These are phyloP conservation scores for Aspergillus cristatus DNA, from an alignment of 495 filamentous ascomycete species.

Conservation along the genomic window DNA sequence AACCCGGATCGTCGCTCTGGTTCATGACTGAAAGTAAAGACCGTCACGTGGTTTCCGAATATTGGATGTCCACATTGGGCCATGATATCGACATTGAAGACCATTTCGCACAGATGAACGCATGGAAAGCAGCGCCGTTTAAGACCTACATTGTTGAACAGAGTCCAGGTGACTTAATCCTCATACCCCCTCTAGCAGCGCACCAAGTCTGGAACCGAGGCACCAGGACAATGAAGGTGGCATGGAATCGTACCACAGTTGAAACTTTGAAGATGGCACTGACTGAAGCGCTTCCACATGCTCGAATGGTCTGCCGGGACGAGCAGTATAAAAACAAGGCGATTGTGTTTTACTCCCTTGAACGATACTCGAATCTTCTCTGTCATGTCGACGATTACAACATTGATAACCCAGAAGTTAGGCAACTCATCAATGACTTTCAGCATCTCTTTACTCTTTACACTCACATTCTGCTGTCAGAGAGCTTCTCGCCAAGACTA, in stretches of 20 bases:
- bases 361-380: slow-evolving; percentile 65
- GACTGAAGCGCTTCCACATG: slow-evolving; percentile 75
- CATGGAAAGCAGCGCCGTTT: slow-evolving; percentile 88
- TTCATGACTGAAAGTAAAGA: slow-evolving; percentile 96
- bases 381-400: slow-evolving; percentile 28
- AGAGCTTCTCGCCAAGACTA: slow-evolving; percentile 62
- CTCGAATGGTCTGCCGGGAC: slow-evolving; percentile 89
- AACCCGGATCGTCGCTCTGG: slow-evolving; percentile 85
- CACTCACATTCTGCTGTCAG: slow-evolving; percentile 67
- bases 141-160: slow-evolving; percentile 90
- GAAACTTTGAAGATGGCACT: slow-evolving; percentile 82
- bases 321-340: slow-evolving; percentile 98
- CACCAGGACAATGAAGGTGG: slow-evolving; percentile 89
- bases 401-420: slow-evolving; percentile 42
- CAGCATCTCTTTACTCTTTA: slow-evolving; percentile 65
- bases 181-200: slow-evolving; percentile 91
- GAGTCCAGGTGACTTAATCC: slow-evolving; percentile 83
- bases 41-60: slow-evolving; percentile 76
- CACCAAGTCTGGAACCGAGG: slow-evolving; percentile 99
- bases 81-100: slow-evolving; percentile 95
- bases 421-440: slow-evolving; percentile 68
- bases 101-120: slow-evolving; percentile 88
- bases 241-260: slow-evolving; percentile 94
- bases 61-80: slow-evolving; percentile 81
- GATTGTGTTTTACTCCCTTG: slow-evolving; percentile 77